These are phyloP conservation scores for Boletus sp. DNA, from an alignment of 768 basidiomycete species.

Conservation along the genomic window DNA sequence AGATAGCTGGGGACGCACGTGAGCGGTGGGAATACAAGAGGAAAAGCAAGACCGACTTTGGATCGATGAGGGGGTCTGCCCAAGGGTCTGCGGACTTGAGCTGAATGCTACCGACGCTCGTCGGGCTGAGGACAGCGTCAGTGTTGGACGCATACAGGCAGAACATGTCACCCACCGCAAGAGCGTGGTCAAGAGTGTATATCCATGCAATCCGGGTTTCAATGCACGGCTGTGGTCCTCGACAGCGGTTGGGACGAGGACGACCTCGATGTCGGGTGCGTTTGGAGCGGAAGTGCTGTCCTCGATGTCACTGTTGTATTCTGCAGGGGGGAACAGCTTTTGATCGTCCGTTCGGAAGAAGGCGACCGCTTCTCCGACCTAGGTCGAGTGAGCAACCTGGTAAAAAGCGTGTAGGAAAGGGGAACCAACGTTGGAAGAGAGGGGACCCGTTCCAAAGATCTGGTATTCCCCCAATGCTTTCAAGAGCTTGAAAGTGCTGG, in stretches of 20 bases:
- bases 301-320: slow-evolving; percentile 28
- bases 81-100: slow-evolving; percentile 42
- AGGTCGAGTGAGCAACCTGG: not conserved
- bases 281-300: slow-evolving; percentile 30
- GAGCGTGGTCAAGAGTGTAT: slow-evolving; percentile 16
- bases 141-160: not conserved
- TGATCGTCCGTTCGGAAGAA: slow-evolving; percentile 35
- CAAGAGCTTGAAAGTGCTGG: slow-evolving; percentile 26
- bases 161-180: slow-evolving; percentile 23
- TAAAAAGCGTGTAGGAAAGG: not conserved
- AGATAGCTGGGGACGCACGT: slow-evolving; percentile 38
- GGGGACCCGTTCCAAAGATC: slow-evolving; percentile 45
- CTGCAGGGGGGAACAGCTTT: slow-evolving; percentile 29
- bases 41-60: slow-evolving; percentile 31
- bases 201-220: slow-evolving; percentile 14
- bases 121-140: slow-evolving; percentile 34
- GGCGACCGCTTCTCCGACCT: slow-evolving; percentile 30
- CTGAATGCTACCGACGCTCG: slow-evolving; percentile 40
- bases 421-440: slow-evolving; percentile 51
- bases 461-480: slow-evolving; percentile 41
- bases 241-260: slow-evolving; percentile 11
- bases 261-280: slow-evolving; percentile 32
- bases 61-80: slow-evolving; percentile 45
- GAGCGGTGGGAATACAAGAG: not conserved
- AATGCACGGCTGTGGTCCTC: not conserved